A percentile compares a stretch with the other conserved stretches of the same genome.
These are phyloP conservation scores for Bruguiera hainesii DNA, from an alignment of 441 rosid species.

Conservation along the genomic window DNA sequence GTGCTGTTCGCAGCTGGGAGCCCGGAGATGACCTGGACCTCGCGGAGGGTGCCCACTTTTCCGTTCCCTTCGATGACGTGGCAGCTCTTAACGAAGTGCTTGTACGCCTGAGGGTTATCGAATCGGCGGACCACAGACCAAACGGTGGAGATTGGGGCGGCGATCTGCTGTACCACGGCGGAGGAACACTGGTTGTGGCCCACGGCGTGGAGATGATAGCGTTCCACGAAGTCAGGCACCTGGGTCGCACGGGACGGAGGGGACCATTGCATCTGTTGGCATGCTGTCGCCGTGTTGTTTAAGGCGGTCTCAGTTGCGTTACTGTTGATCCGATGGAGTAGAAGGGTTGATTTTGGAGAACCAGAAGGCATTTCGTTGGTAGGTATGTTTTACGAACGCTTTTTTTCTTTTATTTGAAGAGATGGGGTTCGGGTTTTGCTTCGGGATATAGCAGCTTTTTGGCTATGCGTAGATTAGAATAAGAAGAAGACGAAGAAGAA, in stretches of 20 bases:
- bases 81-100: slow-evolving; percentile 74
- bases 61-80: slow-evolving; percentile 64
- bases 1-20: slow-evolving; percentile 65
- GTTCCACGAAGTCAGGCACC: slow-evolving; percentile 48
- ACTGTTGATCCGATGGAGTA: slow-evolving; percentile 47
- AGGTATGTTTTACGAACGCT: neutral
- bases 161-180: slow-evolving; percentile 47
- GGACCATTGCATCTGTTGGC: slow-evolving; percentile 36
- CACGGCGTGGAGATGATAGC: slow-evolving; percentile 48
- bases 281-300: slow-evolving; percentile 20
- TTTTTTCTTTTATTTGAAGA: neutral
- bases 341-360: slow-evolving; percentile 38
- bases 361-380: slow-evolving; percentile 45
- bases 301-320: slow-evolving; percentile 12
- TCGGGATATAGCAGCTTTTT: neutral
- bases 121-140: slow-evolving; percentile 78
- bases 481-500: too few relatives aligned
- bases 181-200: slow-evolving; percentile 69
- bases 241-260: slow-evolving; percentile 37
- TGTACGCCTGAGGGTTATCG: slow-evolving; percentile 73
- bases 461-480: neutral
- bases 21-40: slow-evolving; percentile 67
- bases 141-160: slow-evolving; percentile 53
- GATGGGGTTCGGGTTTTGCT: neutral
- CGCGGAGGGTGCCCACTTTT: slow-evolving; percentile 60